Conservation (phyloP, 179 eudicot species). For the Vitellaria paradoxa region DNA sequence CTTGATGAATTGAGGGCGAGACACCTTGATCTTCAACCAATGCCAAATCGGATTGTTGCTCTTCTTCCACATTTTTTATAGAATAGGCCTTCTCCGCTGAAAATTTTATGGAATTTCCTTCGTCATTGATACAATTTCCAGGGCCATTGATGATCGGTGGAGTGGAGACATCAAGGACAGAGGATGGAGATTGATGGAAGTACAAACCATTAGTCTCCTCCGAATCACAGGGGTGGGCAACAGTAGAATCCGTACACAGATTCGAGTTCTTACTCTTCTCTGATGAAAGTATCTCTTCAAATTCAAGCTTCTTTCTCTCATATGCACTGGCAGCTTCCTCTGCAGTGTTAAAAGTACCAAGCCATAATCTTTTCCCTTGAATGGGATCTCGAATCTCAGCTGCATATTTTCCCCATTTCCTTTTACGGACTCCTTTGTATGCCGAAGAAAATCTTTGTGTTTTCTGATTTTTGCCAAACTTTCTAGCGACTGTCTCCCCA, state of each 20-base stretch:
- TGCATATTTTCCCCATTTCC: slow-evolving; percentile 34
- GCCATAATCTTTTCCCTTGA: slow-evolving; percentile 24
- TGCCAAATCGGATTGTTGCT: background rate
- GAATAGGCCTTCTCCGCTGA: background rate
- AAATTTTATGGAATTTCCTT: background rate
- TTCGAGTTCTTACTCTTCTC: slow-evolving; percentile 11
- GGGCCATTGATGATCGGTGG: slow-evolving; percentile 5
- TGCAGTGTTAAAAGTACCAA: slow-evolving; percentile 24
- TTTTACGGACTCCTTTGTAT: slow-evolving; percentile 23
- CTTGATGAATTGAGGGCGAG: background rate
- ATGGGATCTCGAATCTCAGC: slow-evolving; percentile 28
- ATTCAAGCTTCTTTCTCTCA: slow-evolving; percentile 20
- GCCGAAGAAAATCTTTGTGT: background rate
- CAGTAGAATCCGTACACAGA: background rate
- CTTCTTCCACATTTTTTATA: background rate
- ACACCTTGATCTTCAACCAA: background rate
- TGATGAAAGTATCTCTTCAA: slow-evolving; percentile 3
- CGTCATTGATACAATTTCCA: background rate
- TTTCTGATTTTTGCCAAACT: slow-evolving; percentile 3
- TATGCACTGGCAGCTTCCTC: slow-evolving; percentile 26
- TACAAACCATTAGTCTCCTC: slow-evolving; percentile 12
- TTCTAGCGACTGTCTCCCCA: background rate
- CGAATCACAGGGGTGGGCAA: background rate
- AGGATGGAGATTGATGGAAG: slow-evolving; percentile 25
- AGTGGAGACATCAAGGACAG: slow-evolving; percentile 20